phyloP scores from a whole-genome alignment of 1,139 yeast genomes.

The Yamadazyma trypodendri region DNA sequence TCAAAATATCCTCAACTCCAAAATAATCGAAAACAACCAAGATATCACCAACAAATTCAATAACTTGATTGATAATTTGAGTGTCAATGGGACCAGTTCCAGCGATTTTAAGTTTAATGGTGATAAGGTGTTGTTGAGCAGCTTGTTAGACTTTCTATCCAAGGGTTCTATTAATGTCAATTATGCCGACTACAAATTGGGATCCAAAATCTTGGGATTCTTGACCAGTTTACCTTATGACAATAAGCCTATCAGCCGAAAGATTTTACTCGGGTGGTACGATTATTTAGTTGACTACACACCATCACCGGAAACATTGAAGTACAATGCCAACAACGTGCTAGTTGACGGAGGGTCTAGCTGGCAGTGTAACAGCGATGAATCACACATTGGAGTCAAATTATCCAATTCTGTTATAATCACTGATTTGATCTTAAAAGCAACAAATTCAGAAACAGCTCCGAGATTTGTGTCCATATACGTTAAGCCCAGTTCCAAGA shows the following conservation, averaged over 20 bases:
- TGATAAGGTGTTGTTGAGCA: slow-evolving; percentile 21
- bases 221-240: slow-evolving; percentile 25
- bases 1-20: slow-evolving; percentile 21
- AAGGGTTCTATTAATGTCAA: slow-evolving; percentile 39
- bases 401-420: slow-evolving; percentile 32
- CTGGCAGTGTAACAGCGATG: slow-evolving; percentile 34
- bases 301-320: slow-evolving; percentile 25
- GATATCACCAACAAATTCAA: slow-evolving; percentile 26
- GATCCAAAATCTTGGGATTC: slow-evolving; percentile 43
- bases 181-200: slow-evolving; percentile 42
- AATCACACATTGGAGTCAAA: slow-evolving; percentile 38
- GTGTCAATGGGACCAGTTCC: slow-evolving; percentile 9
- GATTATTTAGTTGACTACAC: slow-evolving; percentile 29
- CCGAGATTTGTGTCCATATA: slow-evolving; percentile 24
- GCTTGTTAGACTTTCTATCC: slow-evolving; percentile 33
- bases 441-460: slow-evolving; percentile 8
- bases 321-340: slow-evolving; percentile 41
- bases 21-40: slow-evolving; percentile 25
- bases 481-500: slow-evolving; percentile 27
- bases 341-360: slow-evolving; percentile 33
- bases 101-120: slow-evolving; percentile 8
- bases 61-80: slow-evolving; percentile 25
- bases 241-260: slow-evolving; percentile 22
- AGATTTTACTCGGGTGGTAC: slow-evolving; percentile 41
- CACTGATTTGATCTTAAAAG: slow-evolving; percentile 35